Evolutionary conservation across 805 yeast genomes (phyloP), one percentile per base, ranked within the genome.

Genomic region (Cyberlindnera veronae): DNA sequence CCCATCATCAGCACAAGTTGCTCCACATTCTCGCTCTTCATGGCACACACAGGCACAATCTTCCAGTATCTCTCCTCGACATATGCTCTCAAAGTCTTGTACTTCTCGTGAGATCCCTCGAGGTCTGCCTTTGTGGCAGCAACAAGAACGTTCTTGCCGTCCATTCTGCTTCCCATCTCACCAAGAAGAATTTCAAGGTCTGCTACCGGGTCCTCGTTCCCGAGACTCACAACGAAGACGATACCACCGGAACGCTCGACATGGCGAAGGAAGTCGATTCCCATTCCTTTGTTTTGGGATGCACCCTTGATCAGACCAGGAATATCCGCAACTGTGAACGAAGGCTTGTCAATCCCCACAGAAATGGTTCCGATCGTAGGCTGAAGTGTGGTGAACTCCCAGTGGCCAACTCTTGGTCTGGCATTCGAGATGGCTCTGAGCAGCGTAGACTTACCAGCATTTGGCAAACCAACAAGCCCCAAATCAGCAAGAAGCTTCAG

Each of bases 291-390:
- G 57, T 90, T 85, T 34, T 78, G 66, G 7, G 79, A 74, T 0
- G 99, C 98, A 6, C 95, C 97, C 60, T 80, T 74, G 44, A 93
- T 84, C 32, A 93, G 84, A 6, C 99, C 99, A 0, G 99, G 99
- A 42, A 93, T 93, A 66, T 93, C 99, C 2, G 98, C 98, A 2
- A 93, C 97, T 0, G 96, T 86, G 59, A 91, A 90, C 3, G 68
- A 62, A 4, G 76, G 77, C 43, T 72, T 71, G 49, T 80, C 85
- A 2, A 82, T 73, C 2, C 82, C 75, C 16, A 79, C 61, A 33
- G 72, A 71, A 12, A 93, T 84, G 0, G 97, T 91, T 4, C 99
- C 99, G 35, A 93, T 77, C 0, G 88, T 82, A 1, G 99, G 99
- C 45, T 81, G 87, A 38, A 93, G 65, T 0, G 99, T 93, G 0